These are phyloP conservation scores for Dendrobium huoshanense DNA, from an alignment of 106 monocot genomes.

Conservation along the genomic window DNA sequence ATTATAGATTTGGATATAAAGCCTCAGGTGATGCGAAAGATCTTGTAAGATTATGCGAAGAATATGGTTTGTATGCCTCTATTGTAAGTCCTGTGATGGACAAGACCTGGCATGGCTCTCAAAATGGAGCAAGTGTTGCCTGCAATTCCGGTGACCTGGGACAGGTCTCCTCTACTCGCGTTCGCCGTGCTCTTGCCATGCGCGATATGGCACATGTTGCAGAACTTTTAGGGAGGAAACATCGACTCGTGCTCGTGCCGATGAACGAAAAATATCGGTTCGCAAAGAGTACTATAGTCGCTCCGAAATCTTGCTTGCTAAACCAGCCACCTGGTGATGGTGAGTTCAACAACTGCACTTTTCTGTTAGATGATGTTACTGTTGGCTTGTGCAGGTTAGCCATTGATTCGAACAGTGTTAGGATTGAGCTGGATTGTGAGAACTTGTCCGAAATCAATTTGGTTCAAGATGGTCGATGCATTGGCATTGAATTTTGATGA, in stretches of 20 bases:
- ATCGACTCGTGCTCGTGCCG: constrained; percentile 56
- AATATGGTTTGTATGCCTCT: constrained; percentile 56
- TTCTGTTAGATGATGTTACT: constrained; percentile 35
- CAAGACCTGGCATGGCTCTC: constrained; percentile 12
- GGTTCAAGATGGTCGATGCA: constrained; percentile 5
- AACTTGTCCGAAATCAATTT: background rate
- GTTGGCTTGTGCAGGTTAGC: constrained; percentile 39
- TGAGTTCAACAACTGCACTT: constrained; percentile 47
- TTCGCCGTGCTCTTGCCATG: constrained; percentile 67
- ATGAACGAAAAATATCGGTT: constrained; percentile 14
- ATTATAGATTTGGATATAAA: constrained; percentile 95
- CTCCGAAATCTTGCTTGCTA: constrained; percentile 48
- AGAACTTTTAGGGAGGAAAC: constrained; percentile 74
- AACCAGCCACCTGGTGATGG: constrained; percentile 76
- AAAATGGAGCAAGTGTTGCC: constrained; percentile 27
- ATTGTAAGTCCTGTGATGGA: constrained; percentile 86
- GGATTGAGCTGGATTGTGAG: constrained; percentile 34
- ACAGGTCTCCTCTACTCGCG: constrained; percentile 85
- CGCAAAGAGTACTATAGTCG: constrained; percentile 10
- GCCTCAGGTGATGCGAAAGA: constrained; percentile 81
- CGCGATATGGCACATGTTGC: constrained; percentile 69
- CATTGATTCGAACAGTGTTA: constrained; percentile 24
- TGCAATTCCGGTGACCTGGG: constrained; percentile 29
- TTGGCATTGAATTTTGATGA: constrained; percentile 63
- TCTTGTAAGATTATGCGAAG: constrained; percentile 72